phyloP scores from a whole-genome alignment of 139 green algal genomes.

The Chlorella sorokiniana region DNA sequence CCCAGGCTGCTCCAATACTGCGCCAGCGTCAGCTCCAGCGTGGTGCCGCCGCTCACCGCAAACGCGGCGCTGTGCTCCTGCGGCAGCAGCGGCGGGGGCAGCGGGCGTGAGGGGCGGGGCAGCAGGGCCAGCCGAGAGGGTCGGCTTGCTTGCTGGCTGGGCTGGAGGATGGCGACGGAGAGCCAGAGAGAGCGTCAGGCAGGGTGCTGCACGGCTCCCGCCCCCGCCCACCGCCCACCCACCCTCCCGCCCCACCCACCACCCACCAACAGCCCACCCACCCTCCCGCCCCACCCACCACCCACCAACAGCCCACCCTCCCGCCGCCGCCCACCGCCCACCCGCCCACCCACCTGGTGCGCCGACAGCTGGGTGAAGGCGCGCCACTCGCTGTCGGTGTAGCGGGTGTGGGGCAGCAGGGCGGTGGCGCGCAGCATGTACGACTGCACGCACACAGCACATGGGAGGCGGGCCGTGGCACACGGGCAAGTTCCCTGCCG shows the following conservation, averaged over 20 bases:
- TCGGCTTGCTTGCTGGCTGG: no score
- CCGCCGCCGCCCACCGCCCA: not conserved
- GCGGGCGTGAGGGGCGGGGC: no score
- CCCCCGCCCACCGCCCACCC: no score
- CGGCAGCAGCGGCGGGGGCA: not conserved
- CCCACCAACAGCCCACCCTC: no score
- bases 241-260: no score
- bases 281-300: no score
- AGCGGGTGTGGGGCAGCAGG: conserved; percentile 65
- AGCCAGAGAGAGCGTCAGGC: no score
- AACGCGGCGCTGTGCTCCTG: conserved; percentile 28
- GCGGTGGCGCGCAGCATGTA: conserved; percentile 68
- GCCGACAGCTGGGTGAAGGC: conserved; percentile 40
- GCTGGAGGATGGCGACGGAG: no score
- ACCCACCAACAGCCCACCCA: no score
- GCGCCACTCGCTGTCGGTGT: conserved; percentile 65
- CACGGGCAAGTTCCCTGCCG: no score
- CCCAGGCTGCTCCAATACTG: conserved; percentile 79
- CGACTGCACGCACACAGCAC: conserved; percentile 22
- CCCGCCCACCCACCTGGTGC: not conserved
- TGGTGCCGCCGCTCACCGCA: conserved; percentile 58
- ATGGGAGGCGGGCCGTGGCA: not conserved
- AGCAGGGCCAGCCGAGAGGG: no score
- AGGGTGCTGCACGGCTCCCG: no score
- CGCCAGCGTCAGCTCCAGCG: conserved; percentile 83